A percentile compares a stretch with the other conserved stretches of the same genome.
Evolutionary conservation across 345 rosid species (phyloP).

Genomic region (Euphorbia pulcherrima): DNA sequence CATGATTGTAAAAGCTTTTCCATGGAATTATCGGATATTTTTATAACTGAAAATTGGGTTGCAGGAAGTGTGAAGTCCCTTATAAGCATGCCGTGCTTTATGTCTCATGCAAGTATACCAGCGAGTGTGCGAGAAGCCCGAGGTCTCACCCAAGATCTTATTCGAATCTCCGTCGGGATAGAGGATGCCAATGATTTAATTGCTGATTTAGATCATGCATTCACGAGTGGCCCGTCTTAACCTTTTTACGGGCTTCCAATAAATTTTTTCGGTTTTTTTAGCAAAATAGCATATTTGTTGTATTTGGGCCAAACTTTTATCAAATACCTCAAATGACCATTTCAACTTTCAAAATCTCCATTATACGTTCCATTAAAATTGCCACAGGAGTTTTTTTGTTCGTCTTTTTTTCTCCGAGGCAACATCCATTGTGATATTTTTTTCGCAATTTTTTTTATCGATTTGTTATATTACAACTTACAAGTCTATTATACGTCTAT

Average conservation of each 20-base stretch:
- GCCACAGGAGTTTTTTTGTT: too few relatives aligned
- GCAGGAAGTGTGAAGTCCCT: constrained; percentile 94
- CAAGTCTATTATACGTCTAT: too few relatives aligned
- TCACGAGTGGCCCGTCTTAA: constrained; percentile 55
- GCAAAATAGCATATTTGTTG: too few relatives aligned
- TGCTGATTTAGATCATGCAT: constrained; percentile 70
- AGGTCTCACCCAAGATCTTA: constrained; percentile 86
- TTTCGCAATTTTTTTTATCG: too few relatives aligned
- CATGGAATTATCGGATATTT: not conserved
- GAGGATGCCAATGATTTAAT: constrained; percentile 90
- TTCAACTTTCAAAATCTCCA: too few relatives aligned
- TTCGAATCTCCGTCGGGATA: constrained; percentile 84
- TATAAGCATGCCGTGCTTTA: constrained; percentile 96
- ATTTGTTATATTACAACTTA: too few relatives aligned
- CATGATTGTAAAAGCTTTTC: not conserved
- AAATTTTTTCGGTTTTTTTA: too few relatives aligned
- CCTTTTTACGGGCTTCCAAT: not conserved
- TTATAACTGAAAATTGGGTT: not conserved
- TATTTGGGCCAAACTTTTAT: too few relatives aligned
- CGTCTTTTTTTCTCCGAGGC: too few relatives aligned
- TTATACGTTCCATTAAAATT: too few relatives aligned
- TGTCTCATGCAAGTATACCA: constrained; percentile 97
- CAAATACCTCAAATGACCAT: too few relatives aligned
- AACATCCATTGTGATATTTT: too few relatives aligned
- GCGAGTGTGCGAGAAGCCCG: constrained; percentile 75